Base-by-base conservation (phyloP, 169 alveolate genomes). In the Plasmodium sp. region DNA sequence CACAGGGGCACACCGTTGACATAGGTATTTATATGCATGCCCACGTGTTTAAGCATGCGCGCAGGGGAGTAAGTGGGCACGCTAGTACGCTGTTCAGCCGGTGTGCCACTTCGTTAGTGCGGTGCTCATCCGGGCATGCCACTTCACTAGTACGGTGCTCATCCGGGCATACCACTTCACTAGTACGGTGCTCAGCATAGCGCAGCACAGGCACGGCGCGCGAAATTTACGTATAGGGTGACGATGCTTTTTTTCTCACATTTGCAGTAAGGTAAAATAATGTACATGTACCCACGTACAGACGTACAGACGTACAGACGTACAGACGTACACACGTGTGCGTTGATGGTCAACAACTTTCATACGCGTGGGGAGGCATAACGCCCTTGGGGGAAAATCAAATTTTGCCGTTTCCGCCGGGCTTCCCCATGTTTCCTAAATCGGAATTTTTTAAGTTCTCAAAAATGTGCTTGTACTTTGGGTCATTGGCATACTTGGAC, bases 401-500 rank as follows among this genome's bases (percentile, higher is more conserved):
- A 16, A 48, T 88, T 56, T 54, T 77, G 2, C 82, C 82, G 48
- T 62, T 86, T 43, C 74, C 45, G 33, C 62, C 85, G 27, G 84
- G 43, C 62, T 85, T 85, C 2, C 84, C 84, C 80, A 84, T 93
- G 33, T 74, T 82, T 31, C 92, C 93, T n/a, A 88, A 86, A 77
- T 92, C 92, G 12, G 93, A 80, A 80, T 82, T 74, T 88, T 88
- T 83, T 56, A 83, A 77, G 79, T 88, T 83, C n/a, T 83, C 94
- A 80, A 96, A 82, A 14, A 95, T 93, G 77, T 91, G 85, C 84
- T 92, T 93, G 51, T 94, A 92, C 71, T 96, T 95, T 34, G 97
- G 97, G 80, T 96, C 96, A 77, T 75, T 93, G 39, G 94, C 95
- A 88, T 94, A 96, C 92, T 96, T 92, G 31, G 95, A 82, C 73